These are phyloP conservation scores for Nematodospora anomalae DNA, from an alignment of 1,139 yeast genomes.

Conservation along the genomic window DNA sequence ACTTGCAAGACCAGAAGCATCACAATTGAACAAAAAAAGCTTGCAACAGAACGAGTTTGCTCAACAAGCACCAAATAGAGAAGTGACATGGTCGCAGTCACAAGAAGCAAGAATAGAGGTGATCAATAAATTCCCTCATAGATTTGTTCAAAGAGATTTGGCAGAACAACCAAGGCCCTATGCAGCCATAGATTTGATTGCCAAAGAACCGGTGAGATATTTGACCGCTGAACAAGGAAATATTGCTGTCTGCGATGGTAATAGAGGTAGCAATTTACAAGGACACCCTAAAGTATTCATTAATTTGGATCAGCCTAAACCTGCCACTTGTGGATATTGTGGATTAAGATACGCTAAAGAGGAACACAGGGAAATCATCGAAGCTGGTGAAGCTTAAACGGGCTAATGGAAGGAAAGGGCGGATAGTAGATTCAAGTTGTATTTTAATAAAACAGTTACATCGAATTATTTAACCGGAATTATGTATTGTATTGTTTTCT, in stretches of 20 bases:
- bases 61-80: conserved; percentile 76
- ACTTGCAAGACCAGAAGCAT: conserved; percentile 13
- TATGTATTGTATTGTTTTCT: too few relatives aligned
- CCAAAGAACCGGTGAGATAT: conserved; percentile 69
- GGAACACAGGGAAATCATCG: conserved; percentile 42
- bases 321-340: conserved; percentile 79
- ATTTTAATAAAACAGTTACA: background rate
- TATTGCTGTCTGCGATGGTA: conserved; percentile 84
- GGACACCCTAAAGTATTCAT: conserved; percentile 88
- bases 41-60: conserved; percentile 36
- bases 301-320: conserved; percentile 73
- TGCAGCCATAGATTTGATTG: conserved; percentile 83
- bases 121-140: conserved; percentile 52
- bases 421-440: background rate
- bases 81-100: conserved; percentile 65
- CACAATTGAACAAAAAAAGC: conserved; percentile 34
- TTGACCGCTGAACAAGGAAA: conserved; percentile 50
- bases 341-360: conserved; percentile 65
- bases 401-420: background rate
- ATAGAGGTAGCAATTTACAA: conserved; percentile 63
- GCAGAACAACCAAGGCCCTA: conserved; percentile 73
- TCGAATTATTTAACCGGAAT: background rate
- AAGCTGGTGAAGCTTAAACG: conserved; percentile 19
- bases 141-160: conserved; percentile 74
- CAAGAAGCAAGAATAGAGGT: conserved; percentile 66